Evolutionary conservation across 805 yeast species (phyloP).

Genomic region (Lachancea quebecensis): DNA sequence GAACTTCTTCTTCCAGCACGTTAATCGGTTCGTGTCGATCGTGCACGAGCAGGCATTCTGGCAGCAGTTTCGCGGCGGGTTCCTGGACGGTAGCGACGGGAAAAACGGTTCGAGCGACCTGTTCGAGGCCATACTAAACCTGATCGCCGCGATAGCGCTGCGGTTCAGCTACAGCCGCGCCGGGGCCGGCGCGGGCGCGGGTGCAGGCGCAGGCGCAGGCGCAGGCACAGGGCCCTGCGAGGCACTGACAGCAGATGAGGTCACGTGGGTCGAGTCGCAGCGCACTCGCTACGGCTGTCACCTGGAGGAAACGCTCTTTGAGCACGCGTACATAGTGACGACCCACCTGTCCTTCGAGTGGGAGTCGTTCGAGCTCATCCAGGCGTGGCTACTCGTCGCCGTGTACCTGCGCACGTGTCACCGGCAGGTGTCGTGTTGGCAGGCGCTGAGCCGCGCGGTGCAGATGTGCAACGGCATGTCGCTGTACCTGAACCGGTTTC

Average conservation of each 20-base stretch:
- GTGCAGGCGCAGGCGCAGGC: background rate
- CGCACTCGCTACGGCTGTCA: background rate
- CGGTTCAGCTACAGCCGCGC: conserved; percentile 40
- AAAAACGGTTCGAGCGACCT: conserved; percentile 32
- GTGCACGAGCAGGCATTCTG: conserved; percentile 48
- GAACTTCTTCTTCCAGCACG: conserved; percentile 38
- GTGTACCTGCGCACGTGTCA: conserved; percentile 39
- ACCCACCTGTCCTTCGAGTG: conserved; percentile 41
- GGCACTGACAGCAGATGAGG: conserved; percentile 6
- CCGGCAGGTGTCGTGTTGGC: conserved; percentile 39
- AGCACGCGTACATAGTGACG: conserved; percentile 34
- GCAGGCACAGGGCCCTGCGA: background rate
- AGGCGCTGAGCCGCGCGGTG: conserved; percentile 38
- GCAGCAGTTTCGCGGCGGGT: conserved; percentile 38
- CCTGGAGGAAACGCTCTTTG: conserved; percentile 39
- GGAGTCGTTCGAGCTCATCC: conserved; percentile 46
- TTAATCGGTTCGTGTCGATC: conserved; percentile 48
- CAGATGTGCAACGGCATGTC: conserved; percentile 41
- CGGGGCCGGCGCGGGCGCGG: background rate
- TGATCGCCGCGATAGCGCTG: conserved; percentile 44
- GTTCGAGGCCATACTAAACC: conserved; percentile 44
- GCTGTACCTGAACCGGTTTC: conserved; percentile 30
- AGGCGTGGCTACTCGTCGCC: conserved; percentile 42
- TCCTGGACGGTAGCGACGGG: conserved; percentile 16
- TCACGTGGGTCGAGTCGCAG: conserved; percentile 5